phyloP scores from a whole-genome alignment of 306 rosid species.

The Gillenia trifoliata region DNA sequence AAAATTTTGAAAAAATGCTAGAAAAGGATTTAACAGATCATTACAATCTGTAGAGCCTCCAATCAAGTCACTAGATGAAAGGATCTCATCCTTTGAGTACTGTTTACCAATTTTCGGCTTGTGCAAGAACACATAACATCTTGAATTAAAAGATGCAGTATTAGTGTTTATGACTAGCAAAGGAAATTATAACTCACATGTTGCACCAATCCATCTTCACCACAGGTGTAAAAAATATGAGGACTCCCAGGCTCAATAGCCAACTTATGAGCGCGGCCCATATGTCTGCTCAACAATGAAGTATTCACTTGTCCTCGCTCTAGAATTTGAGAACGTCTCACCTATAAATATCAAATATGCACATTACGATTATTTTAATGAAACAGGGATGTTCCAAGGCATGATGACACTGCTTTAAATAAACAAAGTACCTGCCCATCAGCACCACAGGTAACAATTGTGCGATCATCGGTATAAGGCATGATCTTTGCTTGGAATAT shows the following conservation, averaged over 20 bases:
- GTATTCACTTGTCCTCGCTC: conserved; percentile 54
- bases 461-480: conserved; percentile 66
- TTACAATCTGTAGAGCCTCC: not conserved
- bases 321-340: conserved; percentile 66
- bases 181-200: conserved; percentile 61
- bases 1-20: not conserved
- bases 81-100: not conserved
- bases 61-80: not conserved
- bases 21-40: not conserved
- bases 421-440: conserved; percentile 74
- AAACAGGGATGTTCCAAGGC: not conserved
- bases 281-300: conserved; percentile 53
- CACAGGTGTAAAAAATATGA: conserved; percentile 80
- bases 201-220: conserved; percentile 94
- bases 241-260: conserved; percentile 98
- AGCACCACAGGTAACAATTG: conserved; percentile 84
- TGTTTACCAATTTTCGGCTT: not conserved
- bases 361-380: not conserved
- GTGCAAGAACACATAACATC: not conserved
- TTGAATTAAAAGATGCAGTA: not conserved
- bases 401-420: not conserved
- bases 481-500: conserved; percentile 79
- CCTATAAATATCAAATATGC: conserved; percentile 47
- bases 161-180: conserved; percentile 12
- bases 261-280: conserved; percentile 83